phyloP scores from a whole-genome alignment of 202 grass and related monocot species.

The Eragrostis tef region DNA sequence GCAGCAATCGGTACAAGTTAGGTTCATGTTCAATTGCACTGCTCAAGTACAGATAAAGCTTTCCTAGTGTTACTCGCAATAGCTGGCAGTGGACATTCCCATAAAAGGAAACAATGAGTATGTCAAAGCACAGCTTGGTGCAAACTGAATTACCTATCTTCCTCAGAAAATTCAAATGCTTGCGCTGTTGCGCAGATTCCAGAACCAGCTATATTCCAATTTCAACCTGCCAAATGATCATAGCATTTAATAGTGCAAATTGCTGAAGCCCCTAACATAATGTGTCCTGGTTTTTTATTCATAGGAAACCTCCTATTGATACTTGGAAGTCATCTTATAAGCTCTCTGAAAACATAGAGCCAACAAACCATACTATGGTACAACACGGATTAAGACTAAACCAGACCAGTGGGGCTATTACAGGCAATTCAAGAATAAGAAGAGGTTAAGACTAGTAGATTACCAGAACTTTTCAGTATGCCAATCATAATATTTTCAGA shows the following conservation, averaged over 20 bases:
- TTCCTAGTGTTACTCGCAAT: constrained; percentile 14
- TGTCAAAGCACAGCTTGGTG: constrained; percentile 19
- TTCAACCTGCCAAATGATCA: constrained; percentile 30
- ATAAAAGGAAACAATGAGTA: constrained; percentile 28
- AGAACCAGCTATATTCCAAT: background rate
- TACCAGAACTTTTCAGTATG: constrained; percentile 36
- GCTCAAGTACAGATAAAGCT: constrained; percentile 31
- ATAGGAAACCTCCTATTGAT: constrained; percentile 17
- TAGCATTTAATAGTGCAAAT: background rate
- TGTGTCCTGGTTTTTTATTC: background rate
- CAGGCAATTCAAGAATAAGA: background rate
- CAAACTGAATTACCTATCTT: constrained; percentile 38
- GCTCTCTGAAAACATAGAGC: constrained; percentile 28
- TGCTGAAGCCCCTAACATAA: constrained; percentile 7
- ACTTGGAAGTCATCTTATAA: constrained; percentile 2
- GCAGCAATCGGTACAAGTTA: background rate
- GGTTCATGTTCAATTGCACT: background rate
- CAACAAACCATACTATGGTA: constrained; percentile 19
- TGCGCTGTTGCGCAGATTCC: background rate
- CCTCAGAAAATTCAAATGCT: constrained; percentile 29
- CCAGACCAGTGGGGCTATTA: background rate
- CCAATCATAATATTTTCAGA: constrained; percentile 29
- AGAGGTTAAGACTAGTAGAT: background rate
- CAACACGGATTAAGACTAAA: constrained; percentile 2
- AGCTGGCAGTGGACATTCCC: constrained; percentile 37